Evolutionary conservation across 2,329 filamentous ascomycete genomes (phyloP).

Genomic region (Diplodia intermedia): DNA sequence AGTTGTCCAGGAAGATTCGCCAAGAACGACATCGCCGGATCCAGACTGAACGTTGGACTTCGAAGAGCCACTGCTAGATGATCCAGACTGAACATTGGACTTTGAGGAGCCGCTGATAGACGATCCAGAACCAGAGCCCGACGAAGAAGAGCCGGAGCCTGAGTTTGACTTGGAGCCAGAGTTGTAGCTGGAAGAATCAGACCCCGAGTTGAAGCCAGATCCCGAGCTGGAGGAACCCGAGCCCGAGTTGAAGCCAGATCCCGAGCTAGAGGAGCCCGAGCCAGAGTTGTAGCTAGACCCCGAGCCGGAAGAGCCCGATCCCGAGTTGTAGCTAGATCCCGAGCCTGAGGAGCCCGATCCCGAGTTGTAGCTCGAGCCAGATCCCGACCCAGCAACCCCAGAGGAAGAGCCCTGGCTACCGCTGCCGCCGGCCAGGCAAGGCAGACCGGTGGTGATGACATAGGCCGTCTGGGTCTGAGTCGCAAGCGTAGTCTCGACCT

Average conservation of each 20-base stretch:
- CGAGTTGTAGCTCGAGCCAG: background rate
- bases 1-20: conserved; percentile 10
- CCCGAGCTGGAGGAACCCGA: background rate
- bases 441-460: conserved; percentile 14
- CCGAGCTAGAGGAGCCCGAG: background rate
- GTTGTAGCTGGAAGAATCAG: background rate
- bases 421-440: background rate
- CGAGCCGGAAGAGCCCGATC: background rate
- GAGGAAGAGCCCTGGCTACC: background rate
- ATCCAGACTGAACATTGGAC: background rate
- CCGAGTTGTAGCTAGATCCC: background rate
- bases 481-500: background rate
- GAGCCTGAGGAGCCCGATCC: conserved; percentile 3
- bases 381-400: background rate
- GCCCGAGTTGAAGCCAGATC: background rate
- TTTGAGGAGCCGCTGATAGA: background rate
- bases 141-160: background rate
- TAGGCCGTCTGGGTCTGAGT: conserved; percentile 10
- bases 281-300: background rate
- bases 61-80: background rate
- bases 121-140: background rate
- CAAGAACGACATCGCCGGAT: conserved; percentile 4
- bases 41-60: background rate
- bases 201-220: background rate
- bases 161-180: background rate